Base-by-base conservation (phyloP, 192 early-diverging fungal species). In the Allomyces javanicus region DNA sequence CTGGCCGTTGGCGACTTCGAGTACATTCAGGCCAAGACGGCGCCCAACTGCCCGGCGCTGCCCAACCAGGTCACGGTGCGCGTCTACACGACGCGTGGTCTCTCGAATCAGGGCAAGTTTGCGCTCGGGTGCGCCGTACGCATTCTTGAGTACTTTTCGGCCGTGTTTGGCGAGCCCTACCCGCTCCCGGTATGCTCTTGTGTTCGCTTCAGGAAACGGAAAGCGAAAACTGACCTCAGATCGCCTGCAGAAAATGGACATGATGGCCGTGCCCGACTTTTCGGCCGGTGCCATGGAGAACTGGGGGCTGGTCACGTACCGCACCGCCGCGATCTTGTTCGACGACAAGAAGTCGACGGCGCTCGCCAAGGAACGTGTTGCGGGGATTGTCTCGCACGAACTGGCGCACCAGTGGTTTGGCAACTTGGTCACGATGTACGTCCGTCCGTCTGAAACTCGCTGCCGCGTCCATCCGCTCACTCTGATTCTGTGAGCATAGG, bases 331-430 rank as follows among this genome's bases (percentile, higher is more conserved):
- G 10, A 77, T 92, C 44, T 76, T 91, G n/a, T 85, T 75, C 65
- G 83, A 84, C 67, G 76, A 76, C 62, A 71, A 76, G 65, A 77
- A 72, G 10, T 75, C 77, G 25, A 71, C 76, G 62, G 78, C 80
- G 23, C 70, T 70, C 22, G 73, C 71, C 61, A 87, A 87, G 78
- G 77, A 87, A 64, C 68, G 75, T 40, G 80, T 86, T 44, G 87
- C 85, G 9, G 85, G 86, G 65, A 81, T 84, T 11, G 83, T 92
- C 25, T 79, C 76, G 21, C 89, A 92, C 73, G 89, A 92, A 77
- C 77, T 91, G 45, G 85, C 86, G 55, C 89, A 89, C 72, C 86
- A 88, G 74, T 87, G 86, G 85, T 91, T 92, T 67, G 89, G 89
- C 11, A 91, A 91, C 72, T 74, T 92, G 65, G 89, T 91, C 1